phyloP scores from a whole-genome alignment of 2,329 filamentous ascomycete genomes.

The Penicillium oxalicum region DNA sequence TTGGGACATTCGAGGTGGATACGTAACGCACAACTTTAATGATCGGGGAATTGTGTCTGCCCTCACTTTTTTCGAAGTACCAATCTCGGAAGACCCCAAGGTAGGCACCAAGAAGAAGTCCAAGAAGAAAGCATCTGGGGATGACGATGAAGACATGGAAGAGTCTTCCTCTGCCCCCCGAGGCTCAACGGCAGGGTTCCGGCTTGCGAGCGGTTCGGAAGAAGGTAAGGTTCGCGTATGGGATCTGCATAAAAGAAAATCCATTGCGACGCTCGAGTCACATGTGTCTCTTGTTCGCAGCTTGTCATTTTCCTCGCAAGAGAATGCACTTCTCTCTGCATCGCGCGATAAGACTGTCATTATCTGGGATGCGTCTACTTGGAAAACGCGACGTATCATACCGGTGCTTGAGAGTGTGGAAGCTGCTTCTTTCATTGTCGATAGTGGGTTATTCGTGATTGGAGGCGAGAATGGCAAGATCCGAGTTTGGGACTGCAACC shows the following conservation, averaged over 20 bases:
- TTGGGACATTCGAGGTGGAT: conserved; percentile 89
- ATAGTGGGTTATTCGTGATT: conserved; percentile 69
- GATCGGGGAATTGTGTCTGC: conserved; percentile 88
- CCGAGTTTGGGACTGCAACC: conserved; percentile 74
- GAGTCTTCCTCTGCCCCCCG: conserved; percentile 37
- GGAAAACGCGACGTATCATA: conserved; percentile 74
- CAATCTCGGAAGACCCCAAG: conserved; percentile 40
- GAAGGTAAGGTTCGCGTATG: conserved; percentile 89
- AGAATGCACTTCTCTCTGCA: conserved; percentile 72
- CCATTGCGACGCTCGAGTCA: conserved; percentile 72
- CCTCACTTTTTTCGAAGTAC: conserved; percentile 80
- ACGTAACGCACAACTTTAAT: conserved; percentile 89
- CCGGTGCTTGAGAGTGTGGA: conserved; percentile 84
- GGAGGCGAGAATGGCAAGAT: conserved; percentile 78
- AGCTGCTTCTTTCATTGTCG: conserved; percentile 68
- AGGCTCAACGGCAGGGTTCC: conserved; percentile 57
- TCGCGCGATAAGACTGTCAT: conserved; percentile 92
- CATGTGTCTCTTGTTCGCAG: conserved; percentile 93
- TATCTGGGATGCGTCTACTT: conserved; percentile 80
- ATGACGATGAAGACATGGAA: conserved; percentile 39
- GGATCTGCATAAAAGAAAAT: conserved; percentile 79
- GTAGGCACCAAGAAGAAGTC: conserved; percentile 44
- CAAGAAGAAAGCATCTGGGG: conserved; percentile 23
- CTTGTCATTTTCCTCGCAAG: conserved; percentile 69
- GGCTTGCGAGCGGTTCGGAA: conserved; percentile 85